Conservation (phyloP, 2,329 filamentous ascomycete genomes). For the Trematosphaeria pertusa region DNA sequence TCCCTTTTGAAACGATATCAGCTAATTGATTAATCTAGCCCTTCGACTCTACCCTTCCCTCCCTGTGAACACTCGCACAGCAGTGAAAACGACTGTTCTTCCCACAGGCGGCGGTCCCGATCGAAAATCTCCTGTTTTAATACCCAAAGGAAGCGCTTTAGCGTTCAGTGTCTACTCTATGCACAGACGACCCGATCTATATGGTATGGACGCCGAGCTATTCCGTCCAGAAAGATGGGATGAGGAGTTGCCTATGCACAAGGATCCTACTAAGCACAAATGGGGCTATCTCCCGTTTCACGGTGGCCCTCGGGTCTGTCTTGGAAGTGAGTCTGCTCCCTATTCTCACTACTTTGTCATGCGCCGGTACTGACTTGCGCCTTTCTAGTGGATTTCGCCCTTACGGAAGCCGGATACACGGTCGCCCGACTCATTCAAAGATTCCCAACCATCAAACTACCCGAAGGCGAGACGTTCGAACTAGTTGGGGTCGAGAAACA, state of each 20-base stretch:
- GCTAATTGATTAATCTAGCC: constrained; percentile 11
- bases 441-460: constrained; percentile 26
- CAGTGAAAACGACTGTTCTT: constrained; percentile 30
- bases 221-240: constrained; percentile 22
- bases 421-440: constrained; percentile 24
- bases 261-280: constrained; percentile 20
- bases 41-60: constrained; percentile 37
- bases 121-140: constrained; percentile 37
- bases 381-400: constrained; percentile 27
- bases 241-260: constrained; percentile 26
- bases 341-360: background rate
- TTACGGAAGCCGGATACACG: constrained; percentile 26
- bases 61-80: constrained; percentile 33
- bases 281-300: constrained; percentile 34
- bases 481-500: constrained; percentile 29
- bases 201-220: constrained; percentile 25
- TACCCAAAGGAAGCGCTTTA: constrained; percentile 25
- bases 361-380: constrained; percentile 5
- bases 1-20: background rate
- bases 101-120: constrained; percentile 36
- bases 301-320: constrained; percentile 25
- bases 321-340: constrained; percentile 21
- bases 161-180: constrained; percentile 28
- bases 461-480: constrained; percentile 18
- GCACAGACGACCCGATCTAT: constrained; percentile 24